Base-by-base conservation (phyloP, 2,329 filamentous ascomycete species). In the Diplodia intermedia region DNA sequence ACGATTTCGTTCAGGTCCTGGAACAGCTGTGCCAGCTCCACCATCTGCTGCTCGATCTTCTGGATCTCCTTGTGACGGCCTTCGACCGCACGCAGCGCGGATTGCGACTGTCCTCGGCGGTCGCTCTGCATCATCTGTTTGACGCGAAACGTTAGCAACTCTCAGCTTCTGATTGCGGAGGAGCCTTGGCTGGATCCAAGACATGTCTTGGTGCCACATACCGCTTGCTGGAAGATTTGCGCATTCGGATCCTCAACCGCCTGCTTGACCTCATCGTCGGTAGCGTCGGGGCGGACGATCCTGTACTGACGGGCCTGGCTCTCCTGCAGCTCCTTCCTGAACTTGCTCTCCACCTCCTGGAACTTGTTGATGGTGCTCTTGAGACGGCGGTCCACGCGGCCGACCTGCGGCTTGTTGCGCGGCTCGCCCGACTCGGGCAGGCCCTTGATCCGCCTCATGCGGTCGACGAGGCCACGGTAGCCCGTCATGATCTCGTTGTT, bases 11-110 rank as follows among this genome's bases (percentile, higher is more conserved):
- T 92, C 82, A 98, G 90, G 73, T 97, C 91, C 77, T 93, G 88
- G 87, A 97, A 97, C 66, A 98, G 84, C 79, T 95, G 88, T 6
- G 91, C 88, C 68, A 99, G 85, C 80, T 97, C 91, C 12, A 92
- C 88, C 87, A 98, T 91, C 77, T 96, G 91, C 76, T 88, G 85
- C 83, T 97, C 93, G 76, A 98, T 97, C 85, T 96, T 94, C 80
- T 93, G 88, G 72, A 99, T 91, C 52, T 92, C 93, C 65, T 88
- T 88, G 79, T 97, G 93, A 72, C 95, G 91, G 75, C 91, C 88
- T 79, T 91, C 87, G 43, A 97, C 93, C 71, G 92, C 92, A 72
- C 87, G 87, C 67, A 97, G 85, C 43, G 93, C 92, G 47, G 89
- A 88, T 71, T 91, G 89, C 52, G 93, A 92, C 79, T 96, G 91